phyloP scores from a whole-genome alignment of 257 asterid species.

The Fraxinus anomala region DNA sequence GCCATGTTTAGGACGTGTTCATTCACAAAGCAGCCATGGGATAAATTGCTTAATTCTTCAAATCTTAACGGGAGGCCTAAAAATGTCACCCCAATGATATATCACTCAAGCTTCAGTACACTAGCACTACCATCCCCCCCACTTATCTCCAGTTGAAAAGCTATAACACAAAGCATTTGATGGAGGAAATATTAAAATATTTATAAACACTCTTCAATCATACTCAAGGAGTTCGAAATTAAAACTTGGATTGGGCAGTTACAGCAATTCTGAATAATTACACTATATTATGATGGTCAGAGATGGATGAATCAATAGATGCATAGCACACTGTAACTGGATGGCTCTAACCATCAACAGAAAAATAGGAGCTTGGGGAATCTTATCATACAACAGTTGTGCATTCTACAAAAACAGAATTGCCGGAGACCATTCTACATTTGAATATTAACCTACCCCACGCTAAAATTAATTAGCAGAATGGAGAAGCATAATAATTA shows the following conservation, averaged over 20 bases:
- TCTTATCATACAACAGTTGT: neutral
- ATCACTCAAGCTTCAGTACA: neutral
- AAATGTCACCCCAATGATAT: neutral
- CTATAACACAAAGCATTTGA: neutral
- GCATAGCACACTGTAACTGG: neutral
- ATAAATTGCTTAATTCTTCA: neutral
- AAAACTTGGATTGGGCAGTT: neutral
- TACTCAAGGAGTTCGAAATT: too few species aligned
- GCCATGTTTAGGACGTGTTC: neutral
- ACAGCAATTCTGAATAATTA: neutral
- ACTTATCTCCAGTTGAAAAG: neutral
- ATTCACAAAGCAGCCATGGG: neutral
- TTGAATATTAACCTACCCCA: neutral
- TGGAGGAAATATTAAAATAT: neutral
- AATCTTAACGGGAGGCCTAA: neutral
- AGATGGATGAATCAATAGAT: neutral
- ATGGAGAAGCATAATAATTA: neutral
- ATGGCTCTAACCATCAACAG: neutral
- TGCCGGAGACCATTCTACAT: neutral
- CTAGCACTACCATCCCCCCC: neutral
- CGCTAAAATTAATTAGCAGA: neutral
- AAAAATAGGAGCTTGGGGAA: neutral
- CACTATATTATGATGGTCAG: neutral
- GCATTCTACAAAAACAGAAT: neutral
- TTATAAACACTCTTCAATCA: too few species aligned